Evolutionary conservation across 225 moss, liverwort and hornwort species (phyloP), one percentile per base, ranked within the genome.

Genomic region (Anthoceros angustus): DNA sequence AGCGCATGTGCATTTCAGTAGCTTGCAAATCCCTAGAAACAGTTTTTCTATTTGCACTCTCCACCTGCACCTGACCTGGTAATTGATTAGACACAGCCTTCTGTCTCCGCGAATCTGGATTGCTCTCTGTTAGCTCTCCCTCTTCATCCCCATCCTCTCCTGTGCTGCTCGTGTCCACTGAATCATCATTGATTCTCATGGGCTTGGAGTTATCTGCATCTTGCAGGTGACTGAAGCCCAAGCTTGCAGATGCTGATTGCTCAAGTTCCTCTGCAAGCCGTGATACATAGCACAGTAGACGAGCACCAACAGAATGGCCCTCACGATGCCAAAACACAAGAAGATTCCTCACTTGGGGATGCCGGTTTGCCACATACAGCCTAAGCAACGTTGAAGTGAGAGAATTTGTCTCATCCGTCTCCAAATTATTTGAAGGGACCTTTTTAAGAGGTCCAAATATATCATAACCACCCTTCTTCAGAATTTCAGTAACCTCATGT

Each of bases 241-340:
- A 50, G 61, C 69, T 68, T 26, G 79, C 78, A 18, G 68, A 62
- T 40, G 62, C 61, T 16, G 76, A 42, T 11, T 77, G 71, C 25
- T 83, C 81, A 15, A 76, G 67, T 42, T 74, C 82, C 69, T 92
- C 98, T 25, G 89, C 87, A 64, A 92, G 77, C 75, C 90, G 85
- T 65, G 87, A 91, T 32, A 86, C 87, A 61, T 89, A 82, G 71
- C 98, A 98, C 39, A 98, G 83, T 5, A 98, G 69, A 72, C 98
- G 80, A 24, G 98, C 85, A 65, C 98, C 98, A 24, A 98, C 98
- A 32, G 87, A 78, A 23, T 89, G 73, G 38, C 84, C 98, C 70
- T 86, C 87, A 43, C 78, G 81, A 67, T 98, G 83, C 98, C 92
- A 92, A 62, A 82, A 86, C 72, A 84, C 79, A 3, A 98, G 79